Evolutionary conservation across 208 protist species (phyloP).

Genomic region (Naegleria gruberi): DNA sequence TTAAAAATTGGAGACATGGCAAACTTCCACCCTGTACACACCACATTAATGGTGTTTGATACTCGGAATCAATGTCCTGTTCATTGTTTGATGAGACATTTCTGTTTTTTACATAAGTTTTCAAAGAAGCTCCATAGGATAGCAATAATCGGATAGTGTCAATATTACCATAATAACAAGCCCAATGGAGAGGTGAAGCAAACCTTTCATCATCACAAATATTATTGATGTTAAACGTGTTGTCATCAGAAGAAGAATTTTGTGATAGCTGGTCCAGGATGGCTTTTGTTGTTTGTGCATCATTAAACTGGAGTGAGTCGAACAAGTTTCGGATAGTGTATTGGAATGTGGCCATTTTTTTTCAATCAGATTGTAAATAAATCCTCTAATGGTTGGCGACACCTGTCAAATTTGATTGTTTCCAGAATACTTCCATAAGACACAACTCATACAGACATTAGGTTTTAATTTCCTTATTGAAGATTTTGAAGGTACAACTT

Average conservation of each 20-base stretch:
- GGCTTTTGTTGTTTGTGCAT: no score
- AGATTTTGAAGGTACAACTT: no score
- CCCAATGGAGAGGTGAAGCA: background rate
- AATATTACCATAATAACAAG: background rate
- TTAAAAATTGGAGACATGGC: background rate
- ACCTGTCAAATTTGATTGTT: no score
- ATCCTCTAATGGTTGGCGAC: no score
- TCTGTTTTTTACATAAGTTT: no score
- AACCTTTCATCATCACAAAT: background rate
- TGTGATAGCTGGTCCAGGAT: no score
- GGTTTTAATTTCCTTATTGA: no score
- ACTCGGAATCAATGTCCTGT: background rate
- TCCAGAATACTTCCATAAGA: no score
- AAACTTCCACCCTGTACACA: background rate
- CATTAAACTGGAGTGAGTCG: background rate
- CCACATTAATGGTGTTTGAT: background rate
- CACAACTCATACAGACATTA: no score
- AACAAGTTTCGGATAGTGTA: background rate
- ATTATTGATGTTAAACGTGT: no score
- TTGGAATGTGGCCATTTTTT: no score
- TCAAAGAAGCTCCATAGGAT: background rate
- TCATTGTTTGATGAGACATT: background rate
- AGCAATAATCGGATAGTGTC: background rate
- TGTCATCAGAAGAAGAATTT: background rate
- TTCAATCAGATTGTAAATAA: no score